These are phyloP conservation scores for Hypoxylon subgilvum DNA, from an alignment of 495 filamentous ascomycete genomes.

Conservation along the genomic window DNA sequence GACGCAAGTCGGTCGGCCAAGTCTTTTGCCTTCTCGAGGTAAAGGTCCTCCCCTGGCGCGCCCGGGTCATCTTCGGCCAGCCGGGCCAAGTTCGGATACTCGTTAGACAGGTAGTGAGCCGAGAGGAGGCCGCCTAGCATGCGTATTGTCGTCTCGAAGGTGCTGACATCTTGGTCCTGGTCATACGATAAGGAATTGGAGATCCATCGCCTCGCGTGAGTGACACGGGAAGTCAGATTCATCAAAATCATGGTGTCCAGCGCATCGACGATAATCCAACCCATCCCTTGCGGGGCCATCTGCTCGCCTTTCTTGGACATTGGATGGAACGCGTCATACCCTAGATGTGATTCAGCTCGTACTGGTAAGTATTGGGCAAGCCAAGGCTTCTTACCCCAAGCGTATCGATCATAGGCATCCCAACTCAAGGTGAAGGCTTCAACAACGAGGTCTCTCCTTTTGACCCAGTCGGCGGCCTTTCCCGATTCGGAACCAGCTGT, in stretches of 20 bases:
- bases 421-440: constrained; percentile 89
- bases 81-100: constrained; percentile 70
- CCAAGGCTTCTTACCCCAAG: constrained; percentile 73
- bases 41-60: constrained; percentile 81
- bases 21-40: constrained; percentile 93
- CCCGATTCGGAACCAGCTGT: constrained; percentile 42
- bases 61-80: constrained; percentile 69
- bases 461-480: constrained; percentile 68
- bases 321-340: constrained; percentile 85
- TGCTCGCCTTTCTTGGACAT: constrained; percentile 77
- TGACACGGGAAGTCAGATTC: constrained; percentile 88
- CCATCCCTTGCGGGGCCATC: constrained; percentile 83
- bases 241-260: constrained; percentile 97
- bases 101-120: constrained; percentile 87
- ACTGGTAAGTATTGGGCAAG: neutral
- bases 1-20: constrained; percentile 84
- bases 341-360: constrained; percentile 50
- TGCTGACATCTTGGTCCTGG: constrained; percentile 93
- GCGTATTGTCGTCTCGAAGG: constrained; percentile 97
- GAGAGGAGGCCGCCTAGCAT: constrained; percentile 96
- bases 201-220: constrained; percentile 89
- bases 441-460: constrained; percentile 81
- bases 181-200: constrained; percentile 81
- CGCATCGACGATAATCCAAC: constrained; percentile 98
- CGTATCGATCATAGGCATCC: constrained; percentile 89